phyloP scores from a whole-genome alignment of 345 rosid genomes.

The Syzygium oleosum region DNA sequence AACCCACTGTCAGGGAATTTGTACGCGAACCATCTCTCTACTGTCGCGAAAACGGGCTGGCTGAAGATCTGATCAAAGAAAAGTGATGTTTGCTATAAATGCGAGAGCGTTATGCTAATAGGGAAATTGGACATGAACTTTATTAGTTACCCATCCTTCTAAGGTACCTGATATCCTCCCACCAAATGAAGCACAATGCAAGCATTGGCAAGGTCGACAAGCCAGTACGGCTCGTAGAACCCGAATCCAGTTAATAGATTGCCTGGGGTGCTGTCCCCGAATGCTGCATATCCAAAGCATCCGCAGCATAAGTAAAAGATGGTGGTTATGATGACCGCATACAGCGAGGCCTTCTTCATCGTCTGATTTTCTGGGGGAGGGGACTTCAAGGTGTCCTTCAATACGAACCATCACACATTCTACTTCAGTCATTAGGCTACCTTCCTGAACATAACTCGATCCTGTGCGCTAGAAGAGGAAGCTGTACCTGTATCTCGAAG shows the following conservation, averaged over 20 bases:
- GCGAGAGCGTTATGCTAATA: not conserved
- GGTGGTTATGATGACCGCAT: conserved; percentile 20
- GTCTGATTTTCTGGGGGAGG: conserved; percentile 35
- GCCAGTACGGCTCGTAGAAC: conserved; percentile 46
- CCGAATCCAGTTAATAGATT: conserved; percentile 47
- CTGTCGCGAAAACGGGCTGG: conserved; percentile 41
- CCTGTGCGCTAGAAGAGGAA: not conserved
- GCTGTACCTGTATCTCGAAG: conserved; percentile 28
- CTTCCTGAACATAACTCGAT: not conserved
- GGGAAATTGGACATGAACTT: not conserved
- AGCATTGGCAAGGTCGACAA: conserved; percentile 40
- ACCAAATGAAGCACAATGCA: conserved; percentile 35
- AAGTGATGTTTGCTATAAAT: not conserved
- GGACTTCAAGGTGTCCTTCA: conserved; percentile 43
- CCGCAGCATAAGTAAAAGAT: conserved; percentile 32
- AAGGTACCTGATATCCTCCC: conserved; percentile 44
- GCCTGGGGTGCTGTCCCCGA: conserved; percentile 40
- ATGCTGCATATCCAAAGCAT: conserved; percentile 46
- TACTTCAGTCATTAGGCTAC: not conserved
- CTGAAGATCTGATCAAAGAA: conserved; percentile 28
- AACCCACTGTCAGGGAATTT: conserved; percentile 39
- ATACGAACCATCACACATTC: not conserved
- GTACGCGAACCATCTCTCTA: conserved; percentile 25
- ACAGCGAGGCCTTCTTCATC: conserved; percentile 36
- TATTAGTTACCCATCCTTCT: not conserved